A percentile compares a stretch with the other conserved stretches of the same genome.
Conservation (phyloP, 2,329 filamentous ascomycete species). For the Decorospora gaudefroyi region DNA sequence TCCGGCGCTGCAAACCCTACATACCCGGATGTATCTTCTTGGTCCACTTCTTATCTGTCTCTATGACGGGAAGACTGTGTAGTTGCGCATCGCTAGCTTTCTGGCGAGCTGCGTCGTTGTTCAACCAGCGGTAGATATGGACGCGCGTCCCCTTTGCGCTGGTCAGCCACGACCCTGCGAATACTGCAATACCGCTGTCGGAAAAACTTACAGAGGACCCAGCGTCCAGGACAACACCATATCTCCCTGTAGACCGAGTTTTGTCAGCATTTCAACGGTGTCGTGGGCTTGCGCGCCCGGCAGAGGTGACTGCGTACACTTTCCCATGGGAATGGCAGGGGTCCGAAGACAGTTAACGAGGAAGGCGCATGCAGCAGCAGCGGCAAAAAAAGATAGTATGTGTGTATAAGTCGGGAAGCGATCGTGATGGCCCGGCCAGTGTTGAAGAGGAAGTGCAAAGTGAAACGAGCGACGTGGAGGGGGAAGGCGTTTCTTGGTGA, state of each 20-base stretch:
- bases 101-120: slow-evolving; percentile 68
- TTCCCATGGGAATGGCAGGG: slow-evolving; percentile 46
- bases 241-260: slow-evolving; percentile 59
- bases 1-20: slow-evolving; percentile 3
- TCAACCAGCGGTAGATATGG: slow-evolving; percentile 93
- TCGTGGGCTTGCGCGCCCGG: slow-evolving; percentile 12
- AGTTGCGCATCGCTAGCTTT: slow-evolving; percentile 64
- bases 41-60: slow-evolving; percentile 83
- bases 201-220: slow-evolving; percentile 74
- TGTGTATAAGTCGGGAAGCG: slow-evolving; percentile 4
- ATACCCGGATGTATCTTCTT: slow-evolving; percentile 90
- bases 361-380: slow-evolving; percentile 36
- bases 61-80: slow-evolving; percentile 73
- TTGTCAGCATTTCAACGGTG: slow-evolving; percentile 27
- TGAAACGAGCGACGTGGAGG: slow-evolving; percentile 37
- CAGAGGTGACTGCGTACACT: slow-evolving; percentile 45
- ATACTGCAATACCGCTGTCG: not conserved
- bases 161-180: slow-evolving; percentile 23
- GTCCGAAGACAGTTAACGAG: slow-evolving; percentile 20
- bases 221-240: slow-evolving; percentile 95
- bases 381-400: slow-evolving; percentile 8
- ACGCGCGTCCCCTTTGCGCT: slow-evolving; percentile 73
- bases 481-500: not conserved
- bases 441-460: slow-evolving; percentile 5
- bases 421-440: slow-evolving; percentile 11